Evolutionary conservation across 106 monocot species (phyloP), one percentile per base, ranked within the genome.

Genomic region (Dioscorea zingiberensis): DNA sequence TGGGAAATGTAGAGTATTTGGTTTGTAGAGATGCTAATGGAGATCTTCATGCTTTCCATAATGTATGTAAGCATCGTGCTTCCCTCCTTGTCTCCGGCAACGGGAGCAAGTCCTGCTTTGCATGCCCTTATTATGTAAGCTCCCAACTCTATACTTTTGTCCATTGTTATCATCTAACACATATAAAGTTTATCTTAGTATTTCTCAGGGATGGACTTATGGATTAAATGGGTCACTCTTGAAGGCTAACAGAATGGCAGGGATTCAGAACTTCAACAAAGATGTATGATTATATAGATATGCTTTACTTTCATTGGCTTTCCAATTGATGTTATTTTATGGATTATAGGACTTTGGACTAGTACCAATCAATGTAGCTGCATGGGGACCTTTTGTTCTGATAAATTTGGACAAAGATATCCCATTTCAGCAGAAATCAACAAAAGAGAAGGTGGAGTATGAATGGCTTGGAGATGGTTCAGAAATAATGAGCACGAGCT

Each of bases 41-140:
- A 56, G 72, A 70, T 48, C 80, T 93, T 58, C 83, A 38, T 69
- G 89, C 89, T 72, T 94, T 94, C 73, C 89, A 94, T 76, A 94
- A 94, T 69, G 93, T 89, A 25, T 93, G 93, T 56, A 77, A 76
- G 15, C 93, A 93, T 69, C 93, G 89, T 76, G 93, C 89, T 25
- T 85, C 93, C 75, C 74, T 94, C 45, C 76, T 89, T 77, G 89
- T 69, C 55, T 80, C 44, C 64, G 93, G 77, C 64, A 84, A 78
- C 62, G 93, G 89, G 45, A 60, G 75, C 54, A 89, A 81, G 57
- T 80, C 86, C 60, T 94, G 86, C 64, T 89, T 89, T 60, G 71
- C 81, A 55, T 94, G 93, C 69, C 93, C 86, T 30, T 89, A 94
- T 74, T 86, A 94, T 82, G 93, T 94, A 75, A 83, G 89, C 77